Base-by-base conservation (phyloP, 805 yeast genomes). In the Cephaloascus albidus region DNA sequence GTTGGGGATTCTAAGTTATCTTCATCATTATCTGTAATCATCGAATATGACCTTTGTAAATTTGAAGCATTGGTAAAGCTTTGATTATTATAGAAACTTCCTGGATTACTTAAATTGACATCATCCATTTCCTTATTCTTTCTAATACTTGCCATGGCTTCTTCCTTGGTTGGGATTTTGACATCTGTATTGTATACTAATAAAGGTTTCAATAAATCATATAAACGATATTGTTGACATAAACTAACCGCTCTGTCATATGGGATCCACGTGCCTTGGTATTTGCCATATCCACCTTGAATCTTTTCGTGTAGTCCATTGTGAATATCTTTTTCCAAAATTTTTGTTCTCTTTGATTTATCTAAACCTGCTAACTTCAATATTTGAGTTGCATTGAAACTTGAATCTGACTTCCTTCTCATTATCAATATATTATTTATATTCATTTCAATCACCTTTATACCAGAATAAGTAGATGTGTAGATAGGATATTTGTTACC, bases 241-340 rank as follows among this genome's bases (percentile, higher is more conserved):
- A 82, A 65, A 31, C 72, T 68, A 10, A 71, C 63, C 1, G 81
- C 82, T 27, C 76, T 58, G 40, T 71, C 78, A 46, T 70, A 71
- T 3, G 88, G 85, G 33, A 79, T 66, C 86, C 88, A 81, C 10
- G 83, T 81, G 8, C 88, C 89, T 53, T 80, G 85, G 55, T 76
- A 78, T 48, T 77, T 76, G n/a, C 85, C 85, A 45, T 78, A 75
- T 1, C 85, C 86, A 28, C 85, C 85, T 54, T 79, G 84, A 19
- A 80, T 79, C 48, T 79, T 80, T 48, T 81, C 88, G 51, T 77
- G 81, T 28, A 61, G 63, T n/a, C 83, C 81, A 4, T 76, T 70
- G 41, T 69, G 74, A 33, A 78, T 77, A 46, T 79, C 85, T 45
- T 69, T 68, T 44, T 81, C 87, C 43, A 81, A 70, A 37, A 78